A percentile compares a stretch with the other conserved stretches of the same genome.
Conservation (phyloP, 2,329 filamentous ascomycete genomes). For the Trichophyton mentagrophytes region DNA sequence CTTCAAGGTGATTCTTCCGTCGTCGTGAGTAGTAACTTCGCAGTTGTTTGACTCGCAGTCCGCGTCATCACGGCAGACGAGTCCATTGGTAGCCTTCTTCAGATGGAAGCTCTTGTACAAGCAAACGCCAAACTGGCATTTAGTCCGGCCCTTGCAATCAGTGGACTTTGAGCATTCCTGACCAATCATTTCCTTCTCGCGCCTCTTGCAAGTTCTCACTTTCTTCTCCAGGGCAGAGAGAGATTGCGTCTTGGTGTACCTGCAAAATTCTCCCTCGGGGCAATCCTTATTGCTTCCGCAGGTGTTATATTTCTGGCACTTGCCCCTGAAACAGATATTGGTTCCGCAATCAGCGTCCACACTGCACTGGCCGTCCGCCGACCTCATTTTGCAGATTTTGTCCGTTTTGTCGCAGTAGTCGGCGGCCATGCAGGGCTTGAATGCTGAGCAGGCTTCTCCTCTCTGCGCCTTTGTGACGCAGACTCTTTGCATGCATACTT, state of each 20-base stretch:
- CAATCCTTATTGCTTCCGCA: background rate
- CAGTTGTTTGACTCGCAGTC: background rate
- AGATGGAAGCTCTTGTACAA: background rate
- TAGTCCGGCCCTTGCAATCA: background rate
- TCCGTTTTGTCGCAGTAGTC: background rate
- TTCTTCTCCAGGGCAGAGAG: too few relatives aligned
- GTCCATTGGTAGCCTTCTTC: background rate
- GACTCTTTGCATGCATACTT: background rate
- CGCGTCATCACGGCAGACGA: background rate
- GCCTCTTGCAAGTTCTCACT: too few relatives aligned
- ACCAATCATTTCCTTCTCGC: too few relatives aligned
- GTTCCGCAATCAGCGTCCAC: background rate
- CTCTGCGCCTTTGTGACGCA: background rate
- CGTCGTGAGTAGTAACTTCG: background rate
- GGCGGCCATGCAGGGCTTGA: background rate
- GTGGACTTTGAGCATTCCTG: background rate
- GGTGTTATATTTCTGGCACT: background rate
- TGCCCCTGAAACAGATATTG: background rate
- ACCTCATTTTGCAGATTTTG: background rate
- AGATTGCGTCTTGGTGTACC: background rate
- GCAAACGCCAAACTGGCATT: background rate
- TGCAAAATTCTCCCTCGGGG: background rate
- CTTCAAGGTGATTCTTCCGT: background rate
- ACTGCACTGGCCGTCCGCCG: background rate
- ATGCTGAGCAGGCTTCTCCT: background rate